A percentile compares a stretch with the other conserved stretches of the same genome.
Conservation (phyloP, 768 basidiomycete genomes). For the Boletus edulis region DNA sequence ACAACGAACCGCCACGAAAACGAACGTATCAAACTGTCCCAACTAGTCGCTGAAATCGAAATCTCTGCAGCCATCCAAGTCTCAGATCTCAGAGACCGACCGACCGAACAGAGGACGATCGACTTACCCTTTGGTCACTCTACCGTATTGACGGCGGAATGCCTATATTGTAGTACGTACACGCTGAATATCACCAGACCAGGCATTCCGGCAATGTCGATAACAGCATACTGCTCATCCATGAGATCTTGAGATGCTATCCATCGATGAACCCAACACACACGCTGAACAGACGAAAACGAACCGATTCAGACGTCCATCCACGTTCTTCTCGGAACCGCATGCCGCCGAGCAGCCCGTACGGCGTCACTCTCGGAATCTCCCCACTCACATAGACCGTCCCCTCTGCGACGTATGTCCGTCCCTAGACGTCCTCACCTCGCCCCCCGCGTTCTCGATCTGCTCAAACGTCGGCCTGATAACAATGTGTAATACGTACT, state of each 20-base stretch:
- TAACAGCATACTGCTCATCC: too few relatives aligned
- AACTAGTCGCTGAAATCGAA: neutral
- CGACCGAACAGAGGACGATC: neutral
- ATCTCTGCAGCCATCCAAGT: neutral
- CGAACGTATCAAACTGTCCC: neutral
- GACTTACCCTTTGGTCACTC: conserved; percentile 35
- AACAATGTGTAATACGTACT: too few relatives aligned
- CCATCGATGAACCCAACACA: neutral
- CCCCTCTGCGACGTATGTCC: conserved; percentile 67
- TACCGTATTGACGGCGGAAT: too few relatives aligned
- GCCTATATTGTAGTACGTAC: too few relatives aligned
- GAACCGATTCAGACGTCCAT: conserved; percentile 59
- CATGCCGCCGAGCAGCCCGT: conserved; percentile 65
- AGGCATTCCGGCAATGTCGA: too few relatives aligned
- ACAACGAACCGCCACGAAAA: conserved; percentile 5
- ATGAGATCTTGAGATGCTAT: conserved; percentile 72
- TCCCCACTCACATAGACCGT: conserved; percentile 79
- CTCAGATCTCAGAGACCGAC: neutral
- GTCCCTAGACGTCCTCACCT: conserved; percentile 51
- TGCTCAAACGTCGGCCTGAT: conserved; percentile 63
- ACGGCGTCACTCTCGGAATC: conserved; percentile 68
- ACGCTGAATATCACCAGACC: too few relatives aligned
- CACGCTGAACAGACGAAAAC: neutral
- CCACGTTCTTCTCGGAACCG: conserved; percentile 47
- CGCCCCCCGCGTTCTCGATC: conserved; percentile 54